A percentile compares a stretch with the other conserved stretches of the same genome.
Conservation (phyloP, 441 rosid species). For the Kokia cookei region DNA sequence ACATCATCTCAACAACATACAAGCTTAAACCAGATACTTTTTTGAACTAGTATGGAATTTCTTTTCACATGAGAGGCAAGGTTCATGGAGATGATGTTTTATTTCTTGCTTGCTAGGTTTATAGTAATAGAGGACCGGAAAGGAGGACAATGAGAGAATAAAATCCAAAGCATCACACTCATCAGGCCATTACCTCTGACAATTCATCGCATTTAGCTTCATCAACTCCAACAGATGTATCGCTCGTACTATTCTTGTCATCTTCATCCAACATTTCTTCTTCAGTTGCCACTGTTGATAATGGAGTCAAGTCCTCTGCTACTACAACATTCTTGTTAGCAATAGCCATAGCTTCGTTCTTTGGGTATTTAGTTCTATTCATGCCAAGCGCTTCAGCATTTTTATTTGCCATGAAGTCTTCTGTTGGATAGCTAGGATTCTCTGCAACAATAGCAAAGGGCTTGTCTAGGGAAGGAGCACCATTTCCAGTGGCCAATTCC, state of each 20-base stretch:
- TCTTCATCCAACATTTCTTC: slow-evolving; percentile 14
- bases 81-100: slow-evolving; percentile 6
- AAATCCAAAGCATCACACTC: slow-evolving; percentile 23
- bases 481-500: neutral
- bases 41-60: slow-evolving; percentile 2
- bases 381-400: slow-evolving; percentile 12
- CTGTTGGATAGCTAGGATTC: slow-evolving; percentile 22
- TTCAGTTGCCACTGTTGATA: slow-evolving; percentile 22
- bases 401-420: slow-evolving; percentile 17
- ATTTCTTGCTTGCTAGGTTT: slow-evolving; percentile 5
- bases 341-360: slow-evolving; percentile 17
- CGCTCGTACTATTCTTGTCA: slow-evolving; percentile 7
- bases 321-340: neutral
- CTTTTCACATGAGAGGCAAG: neutral
- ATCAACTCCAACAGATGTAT: slow-evolving; percentile 23
- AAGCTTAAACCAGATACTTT: slow-evolving; percentile 6
- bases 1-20: slow-evolving; percentile 11
- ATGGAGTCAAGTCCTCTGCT: slow-evolving; percentile 24
- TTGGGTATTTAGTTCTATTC: neutral
- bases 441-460: slow-evolving; percentile 27
- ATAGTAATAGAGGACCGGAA: neutral
- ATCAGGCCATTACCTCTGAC: slow-evolving; percentile 70
- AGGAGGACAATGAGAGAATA: slow-evolving; percentile 4
- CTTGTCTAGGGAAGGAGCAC: slow-evolving; percentile 14
- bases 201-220: slow-evolving; percentile 25